phyloP scores from a whole-genome alignment of 495 filamentous ascomycete species.

The Penicillium waksmanii region DNA sequence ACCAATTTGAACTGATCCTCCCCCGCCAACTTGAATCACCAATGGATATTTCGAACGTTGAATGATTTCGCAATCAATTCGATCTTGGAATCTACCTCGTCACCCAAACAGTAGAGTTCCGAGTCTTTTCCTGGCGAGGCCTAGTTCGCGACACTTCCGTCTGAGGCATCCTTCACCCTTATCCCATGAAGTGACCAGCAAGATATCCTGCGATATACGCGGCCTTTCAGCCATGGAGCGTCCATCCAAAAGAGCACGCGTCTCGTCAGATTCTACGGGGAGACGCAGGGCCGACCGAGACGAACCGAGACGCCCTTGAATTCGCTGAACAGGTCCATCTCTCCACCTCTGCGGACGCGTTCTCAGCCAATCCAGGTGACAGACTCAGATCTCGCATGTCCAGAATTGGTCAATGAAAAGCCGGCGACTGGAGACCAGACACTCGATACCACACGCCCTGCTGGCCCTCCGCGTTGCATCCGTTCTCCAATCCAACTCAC shows the following conservation, averaged over 20 bases:
- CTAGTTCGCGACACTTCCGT: neutral
- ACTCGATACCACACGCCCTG: neutral
- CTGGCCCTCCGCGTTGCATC: slow-evolving; percentile 17
- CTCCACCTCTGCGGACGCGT: slow-evolving; percentile 30
- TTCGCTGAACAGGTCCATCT: slow-evolving; percentile 42
- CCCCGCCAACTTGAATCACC: too few species aligned
- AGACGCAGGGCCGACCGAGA: neutral
- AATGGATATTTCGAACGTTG: neutral
- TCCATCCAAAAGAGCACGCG: slow-evolving; percentile 19
- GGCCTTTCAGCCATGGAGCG: neutral
- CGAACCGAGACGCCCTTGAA: slow-evolving; percentile 19
- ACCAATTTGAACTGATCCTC: too few species aligned
- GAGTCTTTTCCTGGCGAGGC: neutral
- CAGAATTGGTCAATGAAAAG: slow-evolving; percentile 8
- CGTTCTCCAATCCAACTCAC: slow-evolving; percentile 78
- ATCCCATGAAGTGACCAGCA: neutral
- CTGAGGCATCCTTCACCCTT: neutral
- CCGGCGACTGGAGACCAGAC: neutral
- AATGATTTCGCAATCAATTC: neutral
- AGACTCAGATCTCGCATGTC: slow-evolving; percentile 3
- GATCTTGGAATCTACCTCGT: neutral
- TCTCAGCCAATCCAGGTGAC: slow-evolving; percentile 1
- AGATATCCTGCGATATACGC: neutral
- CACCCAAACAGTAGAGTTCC: neutral
- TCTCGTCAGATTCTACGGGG: slow-evolving; percentile 13